A percentile compares a stretch with the other conserved stretches of the same genome.
Evolutionary conservation across 768 basidiomycete genomes (phyloP).

Genomic region (Auricularia auricula-judae): DNA sequence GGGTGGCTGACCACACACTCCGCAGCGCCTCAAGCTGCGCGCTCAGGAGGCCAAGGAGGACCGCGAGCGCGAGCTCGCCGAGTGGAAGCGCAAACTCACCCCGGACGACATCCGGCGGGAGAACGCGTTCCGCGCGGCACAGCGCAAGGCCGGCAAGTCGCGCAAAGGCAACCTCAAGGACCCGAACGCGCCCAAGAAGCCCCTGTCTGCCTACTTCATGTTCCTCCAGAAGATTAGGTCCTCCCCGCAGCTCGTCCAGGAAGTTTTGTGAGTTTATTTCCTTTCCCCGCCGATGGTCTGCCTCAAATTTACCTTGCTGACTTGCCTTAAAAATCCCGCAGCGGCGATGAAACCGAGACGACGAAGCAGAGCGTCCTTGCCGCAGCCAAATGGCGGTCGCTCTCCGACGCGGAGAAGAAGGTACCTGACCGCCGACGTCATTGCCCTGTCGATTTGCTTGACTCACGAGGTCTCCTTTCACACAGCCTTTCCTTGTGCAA

Average conservation of each 20-base stretch:
- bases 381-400: constrained; percentile 84
- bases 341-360: constrained; percentile 80
- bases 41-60: constrained; percentile 79
- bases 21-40: constrained; percentile 72
- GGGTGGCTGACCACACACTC: not conserved
- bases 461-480: constrained; percentile 5
- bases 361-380: constrained; percentile 92
- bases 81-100: constrained; percentile 74
- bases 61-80: constrained; percentile 68
- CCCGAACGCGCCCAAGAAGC: constrained; percentile 94
- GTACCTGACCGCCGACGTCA: constrained; percentile 29
- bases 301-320: not conserved
- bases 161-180: constrained; percentile 93
- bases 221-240: constrained; percentile 86
- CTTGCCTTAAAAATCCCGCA: not conserved
- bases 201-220: constrained; percentile 89
- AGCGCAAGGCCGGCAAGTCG: constrained; percentile 87
- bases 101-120: constrained; percentile 93
- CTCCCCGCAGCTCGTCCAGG: constrained; percentile 57
- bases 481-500: constrained; percentile 81
- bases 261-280: constrained; percentile 40
- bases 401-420: constrained; percentile 90
- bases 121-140: constrained; percentile 82
- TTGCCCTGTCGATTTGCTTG: not conserved
- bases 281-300: not conserved